Evolutionary conservation across 2,329 filamentous ascomycete genomes (phyloP), one percentile per base, ranked within the genome.

Genomic region (Lecanosticta acicola): DNA sequence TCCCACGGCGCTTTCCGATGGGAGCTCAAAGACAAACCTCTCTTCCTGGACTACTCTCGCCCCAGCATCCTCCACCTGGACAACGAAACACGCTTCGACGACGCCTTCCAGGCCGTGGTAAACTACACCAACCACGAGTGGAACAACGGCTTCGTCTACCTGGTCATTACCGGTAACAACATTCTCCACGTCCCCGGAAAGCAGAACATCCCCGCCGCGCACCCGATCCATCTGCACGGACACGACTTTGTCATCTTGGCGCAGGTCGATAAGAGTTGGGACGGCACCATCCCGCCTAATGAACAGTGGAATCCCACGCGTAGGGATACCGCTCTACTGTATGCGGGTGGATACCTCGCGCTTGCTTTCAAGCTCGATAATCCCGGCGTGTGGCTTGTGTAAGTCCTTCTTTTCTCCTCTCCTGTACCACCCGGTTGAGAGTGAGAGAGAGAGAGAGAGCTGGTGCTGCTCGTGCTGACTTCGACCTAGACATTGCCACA

Each of bases 171-270:
- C 7, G 55, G 48, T 17, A 40, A 47, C 18, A 49, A 54, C 29
- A 45, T 58, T 20, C 43, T 41, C 14, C 41, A 39, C 14, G 32
- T 53, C 7, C 43, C 41, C 0, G 45, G 37, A 37, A 50, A 53
- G 18, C 40, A 32, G 13, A 29, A 39, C 39, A 34, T 51, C 19
- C 51, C 53, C 26, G 56, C 48, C 9, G 57, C 55, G 19, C 60
- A 66, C 33, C 62, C 61, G 0, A 63, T 64, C 64, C 82, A 86
- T 62, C 64, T 85, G 2, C 83, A 87, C 67, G 60, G 61, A 1
- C 61, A 64, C 37, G 61, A 64, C 46, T 63, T 63, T 40, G 56
- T 54, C 3, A 53, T 64, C 32, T 50, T 64, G 13, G 54, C 46
- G 10, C 56, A 59, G 43, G 45, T 49, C 3, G 45, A 51, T 16